Base-by-base conservation (phyloP, 352 stramenopile species). In the Pseudoperonospora humuli region DNA sequence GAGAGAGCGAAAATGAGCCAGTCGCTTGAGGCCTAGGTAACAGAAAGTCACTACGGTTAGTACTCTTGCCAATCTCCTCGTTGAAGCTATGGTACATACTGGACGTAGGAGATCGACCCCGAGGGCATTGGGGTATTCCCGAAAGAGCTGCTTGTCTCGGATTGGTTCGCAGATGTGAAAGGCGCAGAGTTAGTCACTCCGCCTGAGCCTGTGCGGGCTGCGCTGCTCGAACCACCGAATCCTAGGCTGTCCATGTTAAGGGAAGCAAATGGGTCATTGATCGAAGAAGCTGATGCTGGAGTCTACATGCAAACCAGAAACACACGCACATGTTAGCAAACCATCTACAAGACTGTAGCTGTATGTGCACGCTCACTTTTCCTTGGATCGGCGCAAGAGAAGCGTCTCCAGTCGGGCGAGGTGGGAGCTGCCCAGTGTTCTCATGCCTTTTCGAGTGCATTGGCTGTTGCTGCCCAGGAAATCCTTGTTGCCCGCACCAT, bases 221-320 rank as follows among this genome's bases (percentile, higher is more conserved):
- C 24, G 39, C 48, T 54, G 31, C 45, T 54, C 10, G 43, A 53
- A 21, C 53, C 64, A 20, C 57, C 57, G 21, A 84, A 59, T 27
- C 71, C 73, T 13, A 86, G 62, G 10, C 50, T 69, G 19, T 67
- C 65, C 11, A 88, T 64, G 39, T 68, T 82, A 1, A 91, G 64
- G 3, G 79, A 70, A 5, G 79, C 73, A 39, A 91, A 91, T 11
- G 74, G 79, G 43, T 91, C 79, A 27, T 76, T 84, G 33, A 85
- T 52, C 5, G 69, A 61, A 27, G 70, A 26, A n/a, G 46, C 44
- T 8, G 66, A 58, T 27, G 56, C 56, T 33, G 54, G 34, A 11
- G 50, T 50, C 59, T 69, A 35, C 14, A 36, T 8, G 39, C 8
- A 33, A 11, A 36, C 19, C 38, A 5, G 38, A 21, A 15, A 14